Evolutionary conservation across 306 rosid species (phyloP), one percentile per base, ranked within the genome.

Genomic region (Senna siamea): DNA sequence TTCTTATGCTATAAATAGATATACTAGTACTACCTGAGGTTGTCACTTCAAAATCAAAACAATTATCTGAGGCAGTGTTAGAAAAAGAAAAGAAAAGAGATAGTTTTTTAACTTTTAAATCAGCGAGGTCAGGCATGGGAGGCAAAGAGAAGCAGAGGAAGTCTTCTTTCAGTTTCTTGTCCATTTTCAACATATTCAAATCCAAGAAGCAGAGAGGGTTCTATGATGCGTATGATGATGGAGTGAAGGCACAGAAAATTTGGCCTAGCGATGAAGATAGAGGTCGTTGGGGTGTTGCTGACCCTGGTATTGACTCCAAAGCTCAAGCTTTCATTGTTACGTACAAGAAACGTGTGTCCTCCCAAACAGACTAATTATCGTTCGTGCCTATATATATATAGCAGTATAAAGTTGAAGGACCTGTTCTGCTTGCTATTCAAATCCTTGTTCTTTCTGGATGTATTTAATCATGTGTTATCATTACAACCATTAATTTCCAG

Each of bases 181-280:
- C 85, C 23, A 2, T 86, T 37, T 87, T 92, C 84, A 88, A 74
- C 23, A 2, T 86, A 41, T 87, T 92, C 84, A 88, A 74, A 46
- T 19, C 82, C 0, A 82, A 75, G 82, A 75, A 86, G 69, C 28
- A 23, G n/a, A 32, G 80, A 67, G 81, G 65, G 3, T 17, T 18
- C 1, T 8, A 47, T 4, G 85, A 80, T 1, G 82, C n/a, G n/a
- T n/a, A n/a, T 8, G 66, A 80, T 1, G 82, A 66, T 0, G 18
- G 65, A 50, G 22, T 15, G 38, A 62, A 43, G 38, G 73, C 63
- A 0, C 5, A 54, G 2, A 83, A 55, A 80, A 77, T 77, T n/a
- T 84, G 87, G 87, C 90, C 86, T 0, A 89, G 93, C 18, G 90
- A 89, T 46, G 82, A 70, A 9, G 97, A 92, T 82, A 74, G 41